These are phyloP conservation scores for Staphylotrichum longicolle DNA, from an alignment of 495 filamentous ascomycete genomes.

Conservation along the genomic window DNA sequence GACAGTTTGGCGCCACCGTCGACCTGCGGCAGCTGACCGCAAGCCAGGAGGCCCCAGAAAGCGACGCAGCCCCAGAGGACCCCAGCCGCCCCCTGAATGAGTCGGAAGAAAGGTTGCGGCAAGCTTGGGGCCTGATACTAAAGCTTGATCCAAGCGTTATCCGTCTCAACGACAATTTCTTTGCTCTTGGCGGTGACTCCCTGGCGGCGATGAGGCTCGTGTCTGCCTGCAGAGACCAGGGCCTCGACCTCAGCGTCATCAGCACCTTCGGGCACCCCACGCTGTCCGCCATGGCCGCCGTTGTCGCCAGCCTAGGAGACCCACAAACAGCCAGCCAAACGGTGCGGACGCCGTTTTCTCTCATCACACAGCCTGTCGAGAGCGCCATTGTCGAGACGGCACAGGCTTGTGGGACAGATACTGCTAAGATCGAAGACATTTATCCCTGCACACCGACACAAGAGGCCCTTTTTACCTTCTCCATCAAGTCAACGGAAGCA, in stretches of 20 bases:
- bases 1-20: constrained; percentile 23
- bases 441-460: constrained; percentile 67
- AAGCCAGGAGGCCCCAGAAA: neutral
- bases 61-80: neutral
- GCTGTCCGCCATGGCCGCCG: constrained; percentile 26
- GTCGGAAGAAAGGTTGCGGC: constrained; percentile 18
- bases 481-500: constrained; percentile 48
- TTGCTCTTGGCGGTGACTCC: constrained; percentile 35
- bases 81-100: constrained; percentile 10
- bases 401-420: constrained; percentile 43
- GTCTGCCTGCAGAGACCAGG: constrained; percentile 21
- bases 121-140: constrained; percentile 20
- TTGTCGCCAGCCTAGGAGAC: neutral
- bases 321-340: neutral
- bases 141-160: constrained; percentile 20
- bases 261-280: constrained; percentile 24
- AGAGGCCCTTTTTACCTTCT: constrained; percentile 56
- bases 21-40: constrained; percentile 17
- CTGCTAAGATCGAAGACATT: constrained; percentile 50
- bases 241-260: constrained; percentile 27
- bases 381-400: constrained; percentile 37
- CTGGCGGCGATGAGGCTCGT: constrained; percentile 35
- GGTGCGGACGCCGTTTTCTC: constrained; percentile 18
- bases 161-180: constrained; percentile 30
- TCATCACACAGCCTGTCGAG: constrained; percentile 14